phyloP scores from a whole-genome alignment of 176 grass and related monocot species.

The Secale cereale region DNA sequence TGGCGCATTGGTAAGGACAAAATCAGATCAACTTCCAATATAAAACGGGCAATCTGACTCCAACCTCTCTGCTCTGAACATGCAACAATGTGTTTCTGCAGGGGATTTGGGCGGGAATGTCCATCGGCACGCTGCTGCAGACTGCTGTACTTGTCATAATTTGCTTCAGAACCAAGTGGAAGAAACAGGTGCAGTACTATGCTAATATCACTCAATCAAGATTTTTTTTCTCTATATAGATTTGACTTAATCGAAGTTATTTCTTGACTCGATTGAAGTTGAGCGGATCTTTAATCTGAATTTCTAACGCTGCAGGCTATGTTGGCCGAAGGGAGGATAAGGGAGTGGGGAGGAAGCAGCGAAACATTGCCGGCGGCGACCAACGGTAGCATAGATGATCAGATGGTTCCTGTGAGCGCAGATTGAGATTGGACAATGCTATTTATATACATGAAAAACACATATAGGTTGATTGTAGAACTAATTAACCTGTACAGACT shows the following conservation, averaged over 20 bases:
- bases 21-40: not conserved
- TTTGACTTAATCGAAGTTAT: not conserved
- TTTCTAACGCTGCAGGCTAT: conserved; percentile 29
- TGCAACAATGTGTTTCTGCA: conserved; percentile 29
- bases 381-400: not conserved
- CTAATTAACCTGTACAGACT: conserved; percentile 31
- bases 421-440: not conserved
- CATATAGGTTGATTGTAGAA: not conserved
- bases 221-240: not conserved
- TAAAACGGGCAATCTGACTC: not conserved
- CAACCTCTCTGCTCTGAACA: not conserved
- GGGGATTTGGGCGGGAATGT: conserved; percentile 95
- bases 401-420: not conserved
- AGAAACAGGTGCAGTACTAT: conserved; percentile 56
- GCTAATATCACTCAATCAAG: not conserved
- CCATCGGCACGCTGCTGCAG: conserved; percentile 73
- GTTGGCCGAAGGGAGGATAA: conserved; percentile 60
- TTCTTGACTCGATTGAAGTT: not conserved
- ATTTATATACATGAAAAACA: conserved; percentile 1
- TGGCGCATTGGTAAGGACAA: conserved; percentile 39
- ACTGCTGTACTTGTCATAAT: conserved; percentile 60
- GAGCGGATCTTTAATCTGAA: not conserved
- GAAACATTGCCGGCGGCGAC: conserved; percentile 17
- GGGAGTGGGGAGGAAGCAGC: conserved; percentile 59
- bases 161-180: conserved; percentile 79